Base-by-base conservation (phyloP, 2,329 filamentous ascomycete genomes). In the Ophiostoma novo-ulmi region DNA sequence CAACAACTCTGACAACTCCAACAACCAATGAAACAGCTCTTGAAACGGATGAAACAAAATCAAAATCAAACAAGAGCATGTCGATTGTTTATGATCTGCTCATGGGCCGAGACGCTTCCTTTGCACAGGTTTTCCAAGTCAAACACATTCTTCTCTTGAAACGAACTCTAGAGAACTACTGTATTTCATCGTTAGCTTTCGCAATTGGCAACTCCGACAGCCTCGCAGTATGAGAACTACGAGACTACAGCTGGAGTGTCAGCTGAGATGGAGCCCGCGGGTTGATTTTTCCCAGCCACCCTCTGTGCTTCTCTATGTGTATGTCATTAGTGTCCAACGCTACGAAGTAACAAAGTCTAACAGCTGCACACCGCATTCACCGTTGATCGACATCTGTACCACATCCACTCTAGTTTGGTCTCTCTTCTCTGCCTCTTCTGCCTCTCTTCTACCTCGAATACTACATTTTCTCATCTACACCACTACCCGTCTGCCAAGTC, bases 221-320 rank as follows among this genome's bases (percentile, higher is more conserved):
- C 52, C 52, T n/a, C 11, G 48, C 52, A 58, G 52, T 58, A 58
- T 58, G 52, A 58, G 52, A 58, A 58, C 52, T 58, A 58, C 48
- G 3, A 55, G 48, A 55, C 48, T 22, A 22, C 52, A 58, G 52
- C 31, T 31, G 31, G 3, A 13, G 52, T 58, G 22, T 22, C 48
- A 58, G 22, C 22, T 22, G 52, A 13, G 52, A 58, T 58, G 52
- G 52, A 26, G 44, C 26, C 26, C 52, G n/a, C 7, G n/a, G 52
- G 52, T 58, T 58, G 22, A 48, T 48, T 58, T 58, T 58, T 58
- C 11, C 52, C 52, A 58, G 52, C 52, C 52, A 58, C 52, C 52
- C 7, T 58, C 31, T 31, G 3, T 31, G 31, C 3, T 31, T 31
- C 31, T 31, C 31, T 31, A 26, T 26, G 31, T 31, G 2, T 31